Percentiles rank a stretch among this genome's conserved stretches.
Conservation (phyloP, 768 basidiomycete species). For the Suillus sp. region DNA sequence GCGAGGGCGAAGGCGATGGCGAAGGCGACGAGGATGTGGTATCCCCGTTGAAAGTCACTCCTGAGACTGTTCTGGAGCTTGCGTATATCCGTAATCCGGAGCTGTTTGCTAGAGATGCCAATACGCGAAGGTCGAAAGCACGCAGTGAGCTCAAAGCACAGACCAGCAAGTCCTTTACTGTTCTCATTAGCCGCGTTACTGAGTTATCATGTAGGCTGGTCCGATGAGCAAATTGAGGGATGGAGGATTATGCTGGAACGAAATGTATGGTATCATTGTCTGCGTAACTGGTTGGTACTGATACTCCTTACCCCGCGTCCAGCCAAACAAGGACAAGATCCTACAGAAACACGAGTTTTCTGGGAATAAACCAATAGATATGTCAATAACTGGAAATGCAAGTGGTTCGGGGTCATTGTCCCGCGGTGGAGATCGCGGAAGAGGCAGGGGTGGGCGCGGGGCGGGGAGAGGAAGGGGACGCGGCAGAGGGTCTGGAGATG, state of each 20-base stretch:
- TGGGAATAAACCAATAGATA: conserved; percentile 50
- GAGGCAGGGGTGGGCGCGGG: conserved; percentile 43
- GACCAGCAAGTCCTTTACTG: conserved; percentile 53
- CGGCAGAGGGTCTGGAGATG: conserved; percentile 40
- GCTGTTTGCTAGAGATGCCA: conserved; percentile 75
- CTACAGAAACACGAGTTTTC: conserved; percentile 75
- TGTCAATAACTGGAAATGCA: conserved; percentile 5
- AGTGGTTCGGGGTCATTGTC: conserved; percentile 18
- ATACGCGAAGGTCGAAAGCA: conserved; percentile 68
- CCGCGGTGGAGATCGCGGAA: conserved; percentile 42
- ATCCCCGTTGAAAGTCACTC: conserved; percentile 26
- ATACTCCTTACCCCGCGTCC: conserved; percentile 8
- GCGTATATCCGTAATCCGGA: conserved; percentile 77
- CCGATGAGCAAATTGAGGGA: conserved; percentile 87
- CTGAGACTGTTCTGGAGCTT: conserved; percentile 71
- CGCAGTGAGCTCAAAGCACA: conserved; percentile 65
- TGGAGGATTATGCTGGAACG: conserved; percentile 90
- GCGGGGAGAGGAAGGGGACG: conserved; percentile 41
- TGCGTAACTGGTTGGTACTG: conserved; percentile 11
- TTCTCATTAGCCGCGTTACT: neutral
- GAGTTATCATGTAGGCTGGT: conserved; percentile 52
- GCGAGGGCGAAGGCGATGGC: conserved; percentile 38
- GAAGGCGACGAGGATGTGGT: conserved; percentile 29
- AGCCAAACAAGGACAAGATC: conserved; percentile 78
- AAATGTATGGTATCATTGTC: conserved; percentile 57